Evolutionary conservation across 2,329 filamentous ascomycete species (phyloP).

Genomic region (Stachybotrys elegans): DNA sequence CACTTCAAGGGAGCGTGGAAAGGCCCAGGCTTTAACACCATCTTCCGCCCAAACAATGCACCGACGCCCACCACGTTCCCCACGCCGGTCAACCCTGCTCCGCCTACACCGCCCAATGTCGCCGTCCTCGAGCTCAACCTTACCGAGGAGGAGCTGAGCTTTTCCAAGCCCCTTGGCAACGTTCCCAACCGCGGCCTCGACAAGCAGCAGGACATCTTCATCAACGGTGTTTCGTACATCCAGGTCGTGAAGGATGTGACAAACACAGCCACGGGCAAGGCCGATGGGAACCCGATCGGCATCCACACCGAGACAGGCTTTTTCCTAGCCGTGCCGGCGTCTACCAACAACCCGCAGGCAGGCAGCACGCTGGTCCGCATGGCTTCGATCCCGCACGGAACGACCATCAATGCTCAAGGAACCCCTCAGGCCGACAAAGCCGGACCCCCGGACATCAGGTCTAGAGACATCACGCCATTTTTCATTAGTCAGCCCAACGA

Average conservation of each 20-base stretch:
- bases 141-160: conserved; percentile 27
- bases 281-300: conserved; percentile 11
- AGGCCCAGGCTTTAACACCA: conserved; percentile 31
- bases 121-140: conserved; percentile 34
- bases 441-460: conserved; percentile 13
- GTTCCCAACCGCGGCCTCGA: conserved; percentile 32
- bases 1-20: conserved; percentile 21
- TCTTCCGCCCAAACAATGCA: conserved; percentile 28
- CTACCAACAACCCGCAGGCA: conserved; percentile 14
- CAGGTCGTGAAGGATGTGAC: conserved; percentile 29
- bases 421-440: conserved; percentile 13
- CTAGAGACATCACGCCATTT: conserved; percentile 22
- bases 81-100: conserved; percentile 8
- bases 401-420: conserved; percentile 35
- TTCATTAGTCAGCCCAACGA: conserved; percentile 1
- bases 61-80: conserved; percentile 13
- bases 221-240: conserved; percentile 29
- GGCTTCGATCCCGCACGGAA: conserved; percentile 37
- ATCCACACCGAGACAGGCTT: conserved; percentile 37
- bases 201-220: conserved; percentile 25
- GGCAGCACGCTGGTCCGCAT: conserved; percentile 30
- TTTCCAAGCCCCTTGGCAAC: conserved; percentile 23
- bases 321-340: conserved; percentile 31
- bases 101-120: conserved; percentile 10
- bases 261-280: conserved; percentile 15